These are phyloP conservation scores for Eucalyptus pumila DNA, from an alignment of 345 rosid genomes.

Conservation along the genomic window DNA sequence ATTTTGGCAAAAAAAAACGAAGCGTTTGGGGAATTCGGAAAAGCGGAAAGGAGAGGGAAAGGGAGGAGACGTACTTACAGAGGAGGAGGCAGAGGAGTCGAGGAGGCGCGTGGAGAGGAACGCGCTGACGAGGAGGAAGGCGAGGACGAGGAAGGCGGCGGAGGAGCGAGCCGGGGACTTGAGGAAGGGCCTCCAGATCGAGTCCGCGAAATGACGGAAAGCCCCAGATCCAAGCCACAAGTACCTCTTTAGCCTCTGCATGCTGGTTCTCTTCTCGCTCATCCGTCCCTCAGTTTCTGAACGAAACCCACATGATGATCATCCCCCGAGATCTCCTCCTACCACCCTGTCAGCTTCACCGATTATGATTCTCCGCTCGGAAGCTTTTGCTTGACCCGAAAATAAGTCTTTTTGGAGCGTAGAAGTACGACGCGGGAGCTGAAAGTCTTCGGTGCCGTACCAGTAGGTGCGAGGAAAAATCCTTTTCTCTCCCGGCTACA, in stretches of 20 bases:
- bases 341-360: too few species aligned
- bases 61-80: not conserved
- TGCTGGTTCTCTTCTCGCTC: not conserved
- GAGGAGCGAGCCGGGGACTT: constrained; percentile 30
- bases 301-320: not conserved
- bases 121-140: constrained; percentile 60
- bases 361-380: not conserved
- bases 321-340: not conserved
- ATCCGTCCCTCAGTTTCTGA: not conserved
- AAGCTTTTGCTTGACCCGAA: not conserved
- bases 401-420: not conserved
- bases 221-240: constrained; percentile 15
- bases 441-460: not conserved
- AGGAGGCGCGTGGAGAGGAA: constrained; percentile 52
- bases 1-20: too few species aligned
- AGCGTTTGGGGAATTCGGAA: not conserved
- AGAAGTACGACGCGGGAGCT: not conserved
- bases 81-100: constrained; percentile 6
- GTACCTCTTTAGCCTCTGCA: constrained; percentile 4
- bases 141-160: constrained; percentile 17
- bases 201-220: constrained; percentile 14
- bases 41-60: not conserved
- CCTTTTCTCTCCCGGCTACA: not conserved
- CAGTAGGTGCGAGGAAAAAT: not conserved
- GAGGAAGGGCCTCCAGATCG: constrained; percentile 19